These are phyloP conservation scores for Microdochium paspali DNA, from an alignment of 2,329 filamentous ascomycete genomes.

Conservation along the genomic window DNA sequence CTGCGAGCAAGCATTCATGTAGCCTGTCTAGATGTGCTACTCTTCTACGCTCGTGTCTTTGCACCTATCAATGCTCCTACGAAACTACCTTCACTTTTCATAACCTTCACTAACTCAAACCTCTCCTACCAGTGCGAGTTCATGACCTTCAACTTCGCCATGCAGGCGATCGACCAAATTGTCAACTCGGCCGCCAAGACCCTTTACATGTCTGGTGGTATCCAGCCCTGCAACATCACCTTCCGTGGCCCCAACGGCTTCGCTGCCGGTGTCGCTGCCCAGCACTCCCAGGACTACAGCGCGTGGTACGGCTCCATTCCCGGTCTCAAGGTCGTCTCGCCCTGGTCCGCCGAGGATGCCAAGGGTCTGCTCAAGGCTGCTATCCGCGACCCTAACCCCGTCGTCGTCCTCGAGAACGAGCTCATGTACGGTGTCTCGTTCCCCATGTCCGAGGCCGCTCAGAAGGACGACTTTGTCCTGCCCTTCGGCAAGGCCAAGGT, in stretches of 20 bases:
- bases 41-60: too few species aligned
- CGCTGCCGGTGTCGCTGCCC: slow-evolving; percentile 85
- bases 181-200: slow-evolving; percentile 99
- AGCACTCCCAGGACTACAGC: slow-evolving; percentile 98
- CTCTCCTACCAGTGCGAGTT: slow-evolving; percentile 77
- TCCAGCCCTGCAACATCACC: slow-evolving; percentile 98
- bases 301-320: slow-evolving; percentile 99
- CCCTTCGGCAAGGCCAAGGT: slow-evolving; percentile 99
- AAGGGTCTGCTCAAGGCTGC: slow-evolving; percentile 97
- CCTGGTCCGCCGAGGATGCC: slow-evolving; percentile 95
- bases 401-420: slow-evolving; percentile 85
- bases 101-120: too few species aligned
- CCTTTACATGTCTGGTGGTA: slow-evolving; percentile 99
- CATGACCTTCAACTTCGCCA: slow-evolving; percentile 99
- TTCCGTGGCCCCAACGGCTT: slow-evolving; percentile 99
- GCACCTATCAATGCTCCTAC: too few species aligned
- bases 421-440: slow-evolving; percentile 87
- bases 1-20: too few species aligned
- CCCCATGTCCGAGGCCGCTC: slow-evolving; percentile 94
- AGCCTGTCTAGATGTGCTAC: too few species aligned
- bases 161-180: slow-evolving; percentile 99
- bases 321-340: slow-evolving; percentile 90
- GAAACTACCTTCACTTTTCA: too few species aligned
- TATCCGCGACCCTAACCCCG: slow-evolving; percentile 96
- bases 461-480: slow-evolving; percentile 92